Evolutionary conservation across 495 filamentous ascomycete genomes (phyloP).

Genomic region (Penicillium steckii): DNA sequence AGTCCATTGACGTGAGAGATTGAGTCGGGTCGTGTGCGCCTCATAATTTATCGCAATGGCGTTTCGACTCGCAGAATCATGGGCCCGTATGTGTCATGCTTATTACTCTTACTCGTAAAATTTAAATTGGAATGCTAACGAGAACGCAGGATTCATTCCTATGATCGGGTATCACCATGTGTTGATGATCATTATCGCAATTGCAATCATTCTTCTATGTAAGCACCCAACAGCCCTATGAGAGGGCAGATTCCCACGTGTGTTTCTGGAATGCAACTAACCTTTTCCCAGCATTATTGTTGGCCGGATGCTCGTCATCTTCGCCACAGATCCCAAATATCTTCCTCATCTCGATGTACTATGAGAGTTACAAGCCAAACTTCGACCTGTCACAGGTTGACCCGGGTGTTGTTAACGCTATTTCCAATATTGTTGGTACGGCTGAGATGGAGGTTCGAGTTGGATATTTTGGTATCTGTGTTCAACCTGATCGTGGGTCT

Average conservation of each 20-base stretch:
- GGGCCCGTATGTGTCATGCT: constrained; percentile 31
- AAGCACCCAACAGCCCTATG: constrained; percentile 35
- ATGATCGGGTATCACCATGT: constrained; percentile 99
- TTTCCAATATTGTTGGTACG: constrained; percentile 62
- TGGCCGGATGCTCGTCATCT: constrained; percentile 68
- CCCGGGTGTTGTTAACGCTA: constrained; percentile 70
- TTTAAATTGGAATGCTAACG: constrained; percentile 7
- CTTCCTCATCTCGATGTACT: constrained; percentile 71
- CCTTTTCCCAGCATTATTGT: constrained; percentile 53
- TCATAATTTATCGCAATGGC: constrained; percentile 30
- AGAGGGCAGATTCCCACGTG: neutral
- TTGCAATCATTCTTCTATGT: constrained; percentile 95
- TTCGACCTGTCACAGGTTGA: constrained; percentile 76
- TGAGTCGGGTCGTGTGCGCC: constrained; percentile 10
- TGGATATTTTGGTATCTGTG: constrained; percentile 70
- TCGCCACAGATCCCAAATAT: constrained; percentile 67
- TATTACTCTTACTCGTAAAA: neutral
- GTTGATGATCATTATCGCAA: constrained; percentile 93
- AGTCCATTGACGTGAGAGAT: constrained; percentile 27
- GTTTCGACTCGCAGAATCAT: constrained; percentile 22
- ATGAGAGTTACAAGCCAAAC: constrained; percentile 58
- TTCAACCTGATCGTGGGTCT: constrained; percentile 59
- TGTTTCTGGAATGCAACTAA: constrained; percentile 24
- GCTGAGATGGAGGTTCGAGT: constrained; percentile 67
- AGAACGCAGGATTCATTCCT: constrained; percentile 71